Conservation (phyloP, 345 rosid species). For the Psidium guajava region DNA sequence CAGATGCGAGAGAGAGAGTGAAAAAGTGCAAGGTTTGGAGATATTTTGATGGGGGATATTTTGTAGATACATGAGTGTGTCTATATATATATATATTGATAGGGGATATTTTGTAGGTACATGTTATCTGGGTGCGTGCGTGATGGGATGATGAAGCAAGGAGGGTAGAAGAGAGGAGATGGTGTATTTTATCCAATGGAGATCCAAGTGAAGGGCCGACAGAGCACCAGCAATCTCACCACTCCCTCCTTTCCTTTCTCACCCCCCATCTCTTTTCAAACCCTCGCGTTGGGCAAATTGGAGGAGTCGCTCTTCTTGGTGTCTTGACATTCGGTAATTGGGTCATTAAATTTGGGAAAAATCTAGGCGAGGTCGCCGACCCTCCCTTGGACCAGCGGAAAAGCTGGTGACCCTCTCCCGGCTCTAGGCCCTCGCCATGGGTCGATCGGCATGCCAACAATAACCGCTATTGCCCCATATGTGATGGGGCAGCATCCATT, state of each 20-base stretch:
- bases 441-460: no score
- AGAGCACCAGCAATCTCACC: slow-evolving; percentile 22
- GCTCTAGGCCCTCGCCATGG: no score
- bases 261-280: slow-evolving; percentile 8
- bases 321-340: neutral
- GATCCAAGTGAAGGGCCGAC: slow-evolving; percentile 44
- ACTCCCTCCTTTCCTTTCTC: slow-evolving; percentile 1
- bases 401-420: no score
- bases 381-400: no score
- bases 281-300: neutral
- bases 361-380: no score
- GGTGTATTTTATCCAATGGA: slow-evolving; percentile 18
- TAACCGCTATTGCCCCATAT: rapidly evolving
- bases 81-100: neutral
- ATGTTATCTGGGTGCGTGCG: neutral
- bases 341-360: neutral
- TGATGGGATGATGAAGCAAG: neutral
- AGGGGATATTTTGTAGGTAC: no score
- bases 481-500: no score
- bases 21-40: neutral
- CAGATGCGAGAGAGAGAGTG: neutral
- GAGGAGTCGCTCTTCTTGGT: neutral
- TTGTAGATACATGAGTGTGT: neutral
- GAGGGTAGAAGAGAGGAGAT: neutral
- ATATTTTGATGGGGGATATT: slow-evolving; percentile 15